A percentile compares a stretch with the other conserved stretches of the same genome.
Evolutionary conservation across 1,284 basidiomycete species (phyloP).

Genomic region (Trichosporon faecale): DNA sequence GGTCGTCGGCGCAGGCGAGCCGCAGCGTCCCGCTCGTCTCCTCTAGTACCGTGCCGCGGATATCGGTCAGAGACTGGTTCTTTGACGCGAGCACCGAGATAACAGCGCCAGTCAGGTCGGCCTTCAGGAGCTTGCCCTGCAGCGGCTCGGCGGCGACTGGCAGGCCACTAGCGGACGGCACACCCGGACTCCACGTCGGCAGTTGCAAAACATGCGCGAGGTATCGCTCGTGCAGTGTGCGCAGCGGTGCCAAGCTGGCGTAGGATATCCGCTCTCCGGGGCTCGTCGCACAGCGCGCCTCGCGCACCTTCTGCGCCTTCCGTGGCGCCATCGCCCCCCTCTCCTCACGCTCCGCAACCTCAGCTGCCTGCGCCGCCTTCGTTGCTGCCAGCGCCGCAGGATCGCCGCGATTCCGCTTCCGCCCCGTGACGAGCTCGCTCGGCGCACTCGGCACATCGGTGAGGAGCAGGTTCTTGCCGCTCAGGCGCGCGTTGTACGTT

Average conservation of each 20-base stretch:
- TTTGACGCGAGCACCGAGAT: slow-evolving; percentile 34
- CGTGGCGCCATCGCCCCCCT: slow-evolving; percentile 14
- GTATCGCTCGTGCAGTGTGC: slow-evolving; percentile 45
- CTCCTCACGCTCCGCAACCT: slow-evolving; percentile 11
- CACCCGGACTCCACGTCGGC: slow-evolving; percentile 14
- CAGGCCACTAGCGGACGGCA: not conserved
- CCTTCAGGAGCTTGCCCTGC: slow-evolving; percentile 52
- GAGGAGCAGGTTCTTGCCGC: slow-evolving; percentile 39
- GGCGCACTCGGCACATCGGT: slow-evolving; percentile 16
- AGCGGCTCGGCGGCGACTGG: slow-evolving; percentile 37
- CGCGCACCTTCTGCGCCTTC: not conserved
- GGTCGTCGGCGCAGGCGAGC: slow-evolving; percentile 40
- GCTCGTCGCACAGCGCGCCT: not conserved
- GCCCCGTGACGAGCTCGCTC: slow-evolving; percentile 31
- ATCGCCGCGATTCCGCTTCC: slow-evolving; percentile 38
- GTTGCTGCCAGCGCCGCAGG: slow-evolving; percentile 14
- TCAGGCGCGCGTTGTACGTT: slow-evolving; percentile 35
- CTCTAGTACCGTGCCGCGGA: slow-evolving; percentile 53
- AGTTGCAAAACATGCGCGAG: slow-evolving; percentile 36
- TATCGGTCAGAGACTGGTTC: slow-evolving; percentile 45
- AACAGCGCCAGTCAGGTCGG: slow-evolving; percentile 53
- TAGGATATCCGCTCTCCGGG: slow-evolving; percentile 30
- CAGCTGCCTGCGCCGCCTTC: slow-evolving; percentile 23
- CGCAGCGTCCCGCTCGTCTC: slow-evolving; percentile 54
- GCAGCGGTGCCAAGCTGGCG: slow-evolving; percentile 40